These are phyloP conservation scores for Paramecium biaurelia DNA, from an alignment of 73 alveolate species.

Conservation along the genomic window DNA sequence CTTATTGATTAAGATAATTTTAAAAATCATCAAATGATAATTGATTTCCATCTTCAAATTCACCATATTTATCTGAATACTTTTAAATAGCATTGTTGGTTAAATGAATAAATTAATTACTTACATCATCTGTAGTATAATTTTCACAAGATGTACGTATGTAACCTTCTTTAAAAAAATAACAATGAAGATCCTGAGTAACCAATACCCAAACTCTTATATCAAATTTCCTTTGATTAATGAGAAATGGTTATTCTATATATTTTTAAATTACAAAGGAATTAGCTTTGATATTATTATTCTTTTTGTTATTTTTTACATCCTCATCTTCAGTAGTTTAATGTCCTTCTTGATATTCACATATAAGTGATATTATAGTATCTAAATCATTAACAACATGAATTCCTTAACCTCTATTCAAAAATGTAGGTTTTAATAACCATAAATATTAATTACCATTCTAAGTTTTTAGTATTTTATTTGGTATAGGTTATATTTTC, in stretches of 20 bases:
- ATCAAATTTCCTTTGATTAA: conserved; percentile 75
- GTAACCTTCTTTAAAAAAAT: conserved; percentile 81
- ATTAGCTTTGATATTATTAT: conserved; percentile 51
- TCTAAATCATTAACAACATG: conserved; percentile 78
- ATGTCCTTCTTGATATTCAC: conserved; percentile 68
- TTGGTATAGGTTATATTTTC: conserved; percentile 57
- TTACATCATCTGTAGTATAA: conserved; percentile 67
- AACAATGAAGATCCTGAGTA: conserved; percentile 65
- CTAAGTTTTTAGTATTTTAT: conserved; percentile 18
- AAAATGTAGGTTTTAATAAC: conserved; percentile 77
- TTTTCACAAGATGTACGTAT: conserved; percentile 74
- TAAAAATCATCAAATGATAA: conserved; percentile 75
- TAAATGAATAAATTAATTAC: conserved; percentile 73
- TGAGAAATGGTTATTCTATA: conserved; percentile 75
- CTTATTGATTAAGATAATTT: conserved; percentile 64
- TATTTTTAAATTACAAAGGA: conserved; percentile 74
- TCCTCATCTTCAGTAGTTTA: conserved; percentile 65
- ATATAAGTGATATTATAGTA: conserved; percentile 50
- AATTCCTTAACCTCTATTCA: conserved; percentile 86
- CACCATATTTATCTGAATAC: conserved; percentile 70
- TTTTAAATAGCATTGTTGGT: conserved; percentile 81
- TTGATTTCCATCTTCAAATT: conserved; percentile 81
- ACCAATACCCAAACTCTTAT: conserved; percentile 83
- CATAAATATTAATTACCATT: conserved; percentile 49
- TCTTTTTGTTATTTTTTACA: conserved; percentile 24